These are phyloP conservation scores for Trichoderma oligosporum DNA, from an alignment of 2,329 filamentous ascomycete genomes.

Conservation along the genomic window DNA sequence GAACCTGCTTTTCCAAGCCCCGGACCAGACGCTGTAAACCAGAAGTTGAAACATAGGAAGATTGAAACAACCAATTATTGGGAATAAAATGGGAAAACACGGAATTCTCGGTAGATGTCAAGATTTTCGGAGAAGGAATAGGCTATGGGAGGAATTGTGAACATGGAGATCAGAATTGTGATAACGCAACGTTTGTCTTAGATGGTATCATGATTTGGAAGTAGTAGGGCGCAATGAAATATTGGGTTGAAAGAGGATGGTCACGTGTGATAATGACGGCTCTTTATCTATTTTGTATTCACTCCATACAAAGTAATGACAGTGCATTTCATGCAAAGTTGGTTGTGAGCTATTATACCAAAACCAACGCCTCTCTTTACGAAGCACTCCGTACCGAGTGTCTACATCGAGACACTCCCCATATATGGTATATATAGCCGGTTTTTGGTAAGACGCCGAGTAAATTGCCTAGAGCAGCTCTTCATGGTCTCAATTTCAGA, in stretches of 20 bases:
- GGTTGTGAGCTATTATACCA: too few species aligned
- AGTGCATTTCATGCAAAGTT: too few species aligned
- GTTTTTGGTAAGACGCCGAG: too few species aligned
- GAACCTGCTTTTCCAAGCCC: conserved; percentile 18
- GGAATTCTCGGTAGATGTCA: conserved; percentile 8
- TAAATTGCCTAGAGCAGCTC: too few species aligned
- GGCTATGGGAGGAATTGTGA: neutral
- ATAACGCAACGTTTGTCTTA: conserved; percentile 15
- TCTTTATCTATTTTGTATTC: neutral
- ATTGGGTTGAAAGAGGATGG: conserved; percentile 2
- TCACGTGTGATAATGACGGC: neutral
- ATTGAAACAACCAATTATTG: conserved; percentile 11
- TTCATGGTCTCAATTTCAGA: too few species aligned
- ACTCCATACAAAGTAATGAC: too few species aligned
- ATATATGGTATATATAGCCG: too few species aligned
- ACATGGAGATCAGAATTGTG: conserved; percentile 4
- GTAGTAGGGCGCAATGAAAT: conserved; percentile 17
- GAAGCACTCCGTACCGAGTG: too few species aligned
- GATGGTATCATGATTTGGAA: conserved; percentile 9
- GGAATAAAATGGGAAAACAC: conserved; percentile 8
- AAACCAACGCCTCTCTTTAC: too few species aligned
- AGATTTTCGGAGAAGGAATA: conserved; percentile 1
- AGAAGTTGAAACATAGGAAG: conserved; percentile 20
- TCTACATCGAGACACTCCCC: too few species aligned
- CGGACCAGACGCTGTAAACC: conserved; percentile 25